These are phyloP conservation scores for Psidium guajava DNA, from an alignment of 345 rosid species.

Conservation along the genomic window DNA sequence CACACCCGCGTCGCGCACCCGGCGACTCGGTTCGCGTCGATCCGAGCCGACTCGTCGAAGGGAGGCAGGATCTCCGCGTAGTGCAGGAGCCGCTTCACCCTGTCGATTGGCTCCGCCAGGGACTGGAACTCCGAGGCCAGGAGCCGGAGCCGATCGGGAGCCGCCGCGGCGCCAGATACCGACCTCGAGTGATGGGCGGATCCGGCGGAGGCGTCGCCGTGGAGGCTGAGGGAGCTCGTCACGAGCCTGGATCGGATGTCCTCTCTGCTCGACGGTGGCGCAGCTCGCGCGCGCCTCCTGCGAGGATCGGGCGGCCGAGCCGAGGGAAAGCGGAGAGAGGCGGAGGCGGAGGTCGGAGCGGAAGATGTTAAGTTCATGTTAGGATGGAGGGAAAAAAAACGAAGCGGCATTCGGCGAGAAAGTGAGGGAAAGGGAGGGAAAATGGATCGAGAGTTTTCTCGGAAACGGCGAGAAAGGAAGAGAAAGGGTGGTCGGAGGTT, in stretches of 20 bases:
- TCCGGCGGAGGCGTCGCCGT: not conserved
- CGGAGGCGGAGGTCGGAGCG: not conserved
- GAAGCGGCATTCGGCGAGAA: not conserved
- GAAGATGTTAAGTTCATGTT: not conserved
- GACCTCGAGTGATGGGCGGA: not conserved
- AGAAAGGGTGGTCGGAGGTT: too few relatives aligned
- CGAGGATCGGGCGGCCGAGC: not conserved
- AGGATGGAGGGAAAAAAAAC: not conserved
- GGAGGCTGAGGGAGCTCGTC: not conserved
- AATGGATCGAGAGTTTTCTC: not conserved
- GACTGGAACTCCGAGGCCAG: slow-evolving; percentile 52
- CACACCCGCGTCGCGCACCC: slow-evolving; percentile 94
- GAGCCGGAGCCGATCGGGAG: slow-evolving; percentile 26
- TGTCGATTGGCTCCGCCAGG: slow-evolving; percentile 57
- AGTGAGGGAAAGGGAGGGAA: not conserved
- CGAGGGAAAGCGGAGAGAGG: not conserved
- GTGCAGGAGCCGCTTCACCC: slow-evolving; percentile 68
- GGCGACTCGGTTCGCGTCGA: slow-evolving; percentile 41
- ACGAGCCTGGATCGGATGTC: not conserved
- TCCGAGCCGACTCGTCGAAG: slow-evolving; percentile 55
- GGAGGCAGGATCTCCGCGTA: slow-evolving; percentile 55
- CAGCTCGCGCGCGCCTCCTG: not conserved
- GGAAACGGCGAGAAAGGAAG: not conserved
- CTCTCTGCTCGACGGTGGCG: not conserved
- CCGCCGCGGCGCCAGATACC: not conserved